Percentiles rank a stretch among this genome's conserved stretches.
Evolutionary conservation across 805 yeast species (phyloP).

Genomic region (Kluyveromyces nonfermentans): DNA sequence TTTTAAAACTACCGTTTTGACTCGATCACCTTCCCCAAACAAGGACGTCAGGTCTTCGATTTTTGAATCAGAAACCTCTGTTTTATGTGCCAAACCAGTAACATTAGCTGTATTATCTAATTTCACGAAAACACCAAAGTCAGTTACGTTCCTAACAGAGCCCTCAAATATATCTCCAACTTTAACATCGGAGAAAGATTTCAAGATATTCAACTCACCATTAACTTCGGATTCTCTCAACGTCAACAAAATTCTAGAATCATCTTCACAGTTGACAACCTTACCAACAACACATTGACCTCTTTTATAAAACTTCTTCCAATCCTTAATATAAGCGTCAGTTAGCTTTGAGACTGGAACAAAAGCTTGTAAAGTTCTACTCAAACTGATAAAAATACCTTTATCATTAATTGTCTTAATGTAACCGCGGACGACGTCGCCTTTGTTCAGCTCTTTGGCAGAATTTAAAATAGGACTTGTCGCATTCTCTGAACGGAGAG

Average conservation of each 20-base stretch:
- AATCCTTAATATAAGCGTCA: constrained; percentile 72
- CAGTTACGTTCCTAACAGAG: constrained; percentile 63
- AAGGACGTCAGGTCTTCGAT: constrained; percentile 49
- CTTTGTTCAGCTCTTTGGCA: constrained; percentile 48
- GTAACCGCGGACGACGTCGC: constrained; percentile 74
- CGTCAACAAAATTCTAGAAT: constrained; percentile 62
- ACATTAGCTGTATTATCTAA: constrained; percentile 65
- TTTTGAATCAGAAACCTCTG: constrained; percentile 69
- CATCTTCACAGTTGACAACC: constrained; percentile 51
- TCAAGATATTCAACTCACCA: constrained; percentile 53
- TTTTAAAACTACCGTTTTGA: constrained; percentile 69
- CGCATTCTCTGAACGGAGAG: constrained; percentile 45
- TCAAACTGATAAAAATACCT: constrained; percentile 71
- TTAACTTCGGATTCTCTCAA: constrained; percentile 71
- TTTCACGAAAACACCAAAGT: constrained; percentile 84
- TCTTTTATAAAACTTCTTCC: constrained; percentile 69
- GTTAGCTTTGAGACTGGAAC: constrained; percentile 75
- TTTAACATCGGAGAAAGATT: constrained; percentile 56
- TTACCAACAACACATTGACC: constrained; percentile 72
- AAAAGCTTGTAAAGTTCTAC: constrained; percentile 63
- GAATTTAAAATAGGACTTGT: constrained; percentile 42
- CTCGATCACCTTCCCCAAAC: constrained; percentile 85
- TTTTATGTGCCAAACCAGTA: constrained; percentile 80
- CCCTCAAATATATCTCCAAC: constrained; percentile 73
- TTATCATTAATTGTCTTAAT: constrained; percentile 63